These are phyloP conservation scores for Mycena maculata DNA, from an alignment of 768 basidiomycete genomes.

Conservation along the genomic window DNA sequence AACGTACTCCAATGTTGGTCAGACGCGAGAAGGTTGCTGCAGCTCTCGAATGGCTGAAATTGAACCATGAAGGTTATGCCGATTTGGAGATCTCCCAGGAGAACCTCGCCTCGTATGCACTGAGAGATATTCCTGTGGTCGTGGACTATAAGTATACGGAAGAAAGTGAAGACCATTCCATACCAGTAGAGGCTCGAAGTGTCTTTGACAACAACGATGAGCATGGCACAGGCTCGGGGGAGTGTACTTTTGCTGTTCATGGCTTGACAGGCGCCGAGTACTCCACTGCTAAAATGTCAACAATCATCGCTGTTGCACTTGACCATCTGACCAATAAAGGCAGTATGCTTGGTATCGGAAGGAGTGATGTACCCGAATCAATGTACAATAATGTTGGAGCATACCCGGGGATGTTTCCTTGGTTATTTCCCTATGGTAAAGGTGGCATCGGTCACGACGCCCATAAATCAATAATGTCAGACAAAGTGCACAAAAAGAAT, in stretches of 20 bases:
- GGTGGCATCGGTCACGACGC: constrained; percentile 37
- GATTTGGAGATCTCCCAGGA: constrained; percentile 38
- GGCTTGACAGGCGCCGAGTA: not conserved
- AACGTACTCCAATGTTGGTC: not conserved
- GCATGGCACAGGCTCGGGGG: not conserved
- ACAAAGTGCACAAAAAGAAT: constrained; percentile 34
- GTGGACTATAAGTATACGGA: not conserved
- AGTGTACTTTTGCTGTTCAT: not conserved
- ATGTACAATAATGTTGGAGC: constrained; percentile 30
- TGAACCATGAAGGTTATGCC: not conserved
- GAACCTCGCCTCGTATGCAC: not conserved
- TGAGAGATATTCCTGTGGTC: not conserved
- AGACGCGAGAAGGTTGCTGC: not conserved
- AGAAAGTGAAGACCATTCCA: not conserved
- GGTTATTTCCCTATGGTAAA: constrained; percentile 44
- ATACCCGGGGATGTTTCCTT: constrained; percentile 21
- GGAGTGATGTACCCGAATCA: constrained; percentile 21
- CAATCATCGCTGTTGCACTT: not conserved
- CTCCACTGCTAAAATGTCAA: not conserved
- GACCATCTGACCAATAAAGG: not conserved
- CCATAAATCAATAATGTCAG: constrained; percentile 14
- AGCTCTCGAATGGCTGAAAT: not conserved
- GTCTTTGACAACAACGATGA: not conserved
- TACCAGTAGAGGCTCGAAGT: not conserved
- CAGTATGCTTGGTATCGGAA: not conserved